Evolutionary conservation across 1,284 basidiomycete genomes (phyloP), one percentile per base, ranked within the genome.

Genomic region (Takashimella koratensis): DNA sequence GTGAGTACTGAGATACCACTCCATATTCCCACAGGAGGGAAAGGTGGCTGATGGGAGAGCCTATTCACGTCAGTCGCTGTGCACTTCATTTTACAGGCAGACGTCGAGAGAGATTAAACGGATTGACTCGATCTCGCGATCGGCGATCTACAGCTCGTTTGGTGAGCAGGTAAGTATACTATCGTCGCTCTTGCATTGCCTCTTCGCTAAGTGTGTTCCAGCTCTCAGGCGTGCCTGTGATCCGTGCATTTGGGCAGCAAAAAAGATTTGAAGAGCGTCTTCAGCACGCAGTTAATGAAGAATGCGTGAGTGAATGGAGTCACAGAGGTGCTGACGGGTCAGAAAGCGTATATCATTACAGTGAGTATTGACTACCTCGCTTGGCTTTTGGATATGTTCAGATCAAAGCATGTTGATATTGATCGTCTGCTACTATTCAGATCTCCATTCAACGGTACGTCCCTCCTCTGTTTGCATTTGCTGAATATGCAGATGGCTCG

Each of bases 51-150:
- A 13, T 30, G 43, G 13, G 5, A 69, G 66, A 65, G 61, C 24
- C 22, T 65, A 8, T 53, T 48, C 22, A 62, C 65, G 1, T 41
- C 51, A 3, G 69, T n/a, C n/a, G n/a, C n/a, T n/a, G n/a, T n/a
- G n/a, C n/a, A n/a, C n/a, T n/a, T n/a, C n/a, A n/a, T n/a, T 68
- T 50, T 75, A 73, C 53, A 56, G 66, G 2, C 53, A 62, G 5
- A 66, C 68, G 0, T 67, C 65, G 2, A 57, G 71, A 5, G 71
- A 75, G 49, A 51, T 68, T 46, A 71, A 72, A 47, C 58, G 73
- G 5, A 53, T 75, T n/a, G 67, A 71, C 44, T 66, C 64, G 0
- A 60, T 66, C 30, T 53, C 60, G 11, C 58, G 71, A 47, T 66
- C 63, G 5, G 60, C 61, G 26, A 64, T 74, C 47, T 73, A 72